Evolutionary conservation across 805 yeast species (phyloP).

Genomic region (Yarrowia porcina): DNA sequence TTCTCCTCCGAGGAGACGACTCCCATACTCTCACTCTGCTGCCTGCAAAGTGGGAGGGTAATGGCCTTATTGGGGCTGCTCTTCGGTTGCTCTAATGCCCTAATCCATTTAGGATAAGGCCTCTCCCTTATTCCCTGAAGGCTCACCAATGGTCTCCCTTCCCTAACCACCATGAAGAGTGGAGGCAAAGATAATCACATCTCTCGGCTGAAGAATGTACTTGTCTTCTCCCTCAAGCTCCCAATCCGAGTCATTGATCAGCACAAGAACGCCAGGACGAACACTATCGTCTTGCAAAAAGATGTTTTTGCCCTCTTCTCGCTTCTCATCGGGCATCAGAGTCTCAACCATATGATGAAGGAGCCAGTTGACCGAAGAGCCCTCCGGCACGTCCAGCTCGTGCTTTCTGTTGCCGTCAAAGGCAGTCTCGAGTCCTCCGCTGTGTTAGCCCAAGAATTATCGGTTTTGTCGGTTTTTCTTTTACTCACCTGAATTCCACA

Average conservation of each 20-base stretch:
- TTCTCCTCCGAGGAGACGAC: constrained; percentile 9
- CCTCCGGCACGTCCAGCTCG: constrained; percentile 46
- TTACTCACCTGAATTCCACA: constrained; percentile 36
- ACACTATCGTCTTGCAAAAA: constrained; percentile 69
- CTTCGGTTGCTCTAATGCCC: neutral
- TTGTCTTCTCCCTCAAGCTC: constrained; percentile 87
- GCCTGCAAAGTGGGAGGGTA: constrained; percentile 12
- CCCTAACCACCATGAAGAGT: constrained; percentile 88
- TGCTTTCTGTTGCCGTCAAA: constrained; percentile 59
- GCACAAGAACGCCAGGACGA: constrained; percentile 88
- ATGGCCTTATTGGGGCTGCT: constrained; percentile 14
- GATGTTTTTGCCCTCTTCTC: constrained; percentile 60
- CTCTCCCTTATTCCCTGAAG: too few species aligned
- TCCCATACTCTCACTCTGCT: neutral
- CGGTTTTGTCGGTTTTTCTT: neutral
- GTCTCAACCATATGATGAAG: constrained; percentile 46
- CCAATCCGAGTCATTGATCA: constrained; percentile 96
- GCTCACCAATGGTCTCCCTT: too few species aligned
- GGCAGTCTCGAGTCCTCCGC: constrained; percentile 82
- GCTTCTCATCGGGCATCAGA: constrained; percentile 45
- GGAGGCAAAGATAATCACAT: constrained; percentile 80
- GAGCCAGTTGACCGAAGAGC: constrained; percentile 48
- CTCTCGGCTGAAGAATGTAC: constrained; percentile 72
- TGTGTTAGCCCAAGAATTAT: constrained; percentile 26
- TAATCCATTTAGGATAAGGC: too few species aligned